phyloP scores from a whole-genome alignment of 768 basidiomycete genomes.

The Rhizopogon salebrosus region DNA sequence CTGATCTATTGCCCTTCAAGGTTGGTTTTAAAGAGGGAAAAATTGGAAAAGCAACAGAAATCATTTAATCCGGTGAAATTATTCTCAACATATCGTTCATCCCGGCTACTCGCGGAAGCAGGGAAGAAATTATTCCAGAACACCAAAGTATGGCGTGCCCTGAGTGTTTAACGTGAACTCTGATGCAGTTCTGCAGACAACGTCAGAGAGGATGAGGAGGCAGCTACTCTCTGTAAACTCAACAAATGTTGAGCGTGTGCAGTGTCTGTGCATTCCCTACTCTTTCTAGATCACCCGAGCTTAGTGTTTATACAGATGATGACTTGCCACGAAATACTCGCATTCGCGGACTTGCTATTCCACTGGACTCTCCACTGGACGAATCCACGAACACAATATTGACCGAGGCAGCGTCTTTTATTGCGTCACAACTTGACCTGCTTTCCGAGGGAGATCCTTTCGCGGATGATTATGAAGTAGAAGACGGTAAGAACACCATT shows the following conservation, averaged over 20 bases:
- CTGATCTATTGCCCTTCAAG: background rate
- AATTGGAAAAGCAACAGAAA: background rate
- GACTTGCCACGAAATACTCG: background rate
- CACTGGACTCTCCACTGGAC: slow-evolving; percentile 1
- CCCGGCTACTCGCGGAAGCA: slow-evolving; percentile 2
- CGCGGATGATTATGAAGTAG: background rate
- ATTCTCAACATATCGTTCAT: slow-evolving; percentile 2
- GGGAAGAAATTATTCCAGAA: background rate
- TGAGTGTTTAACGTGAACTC: background rate
- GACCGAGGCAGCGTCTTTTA: background rate
- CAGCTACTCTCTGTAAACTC: slow-evolving; percentile 4
- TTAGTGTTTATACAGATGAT: background rate
- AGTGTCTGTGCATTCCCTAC: background rate
- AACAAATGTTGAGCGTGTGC: background rate
- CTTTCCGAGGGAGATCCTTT: background rate
- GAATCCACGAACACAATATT: background rate
- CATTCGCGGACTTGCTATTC: slow-evolving; percentile 2
- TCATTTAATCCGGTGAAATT: slow-evolving; percentile 4
- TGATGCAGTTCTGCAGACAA: background rate
- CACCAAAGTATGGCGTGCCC: slow-evolving; percentile 4
- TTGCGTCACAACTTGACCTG: background rate
- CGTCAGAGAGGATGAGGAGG: slow-evolving; percentile 7
- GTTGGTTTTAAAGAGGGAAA: background rate
- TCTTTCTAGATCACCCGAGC: background rate
- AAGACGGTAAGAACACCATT: background rate